Percentiles rank a stretch among this genome's conserved stretches.
These are phyloP conservation scores for Paramecium biaurelia DNA, from an alignment of 73 alveolate species.

Conservation along the genomic window DNA sequence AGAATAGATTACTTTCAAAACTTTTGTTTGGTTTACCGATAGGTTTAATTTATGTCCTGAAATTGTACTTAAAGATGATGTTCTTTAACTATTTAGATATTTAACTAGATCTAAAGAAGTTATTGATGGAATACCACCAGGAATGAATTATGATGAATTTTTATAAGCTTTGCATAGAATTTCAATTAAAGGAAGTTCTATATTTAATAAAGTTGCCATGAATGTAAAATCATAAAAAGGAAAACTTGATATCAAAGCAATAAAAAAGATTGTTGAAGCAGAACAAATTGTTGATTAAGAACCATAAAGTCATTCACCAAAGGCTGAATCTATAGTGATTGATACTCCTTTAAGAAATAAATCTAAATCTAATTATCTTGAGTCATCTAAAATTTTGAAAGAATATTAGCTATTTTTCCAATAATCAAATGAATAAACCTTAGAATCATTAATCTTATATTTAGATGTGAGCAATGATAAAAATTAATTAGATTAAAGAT, in stretches of 20 bases:
- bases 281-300: neutral
- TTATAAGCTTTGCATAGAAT: neutral
- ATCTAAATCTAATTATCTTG: neutral
- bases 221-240: neutral
- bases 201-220: neutral
- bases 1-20: neutral
- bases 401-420: neutral
- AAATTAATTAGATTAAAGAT: neutral
- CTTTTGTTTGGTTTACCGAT: constrained; percentile 8
- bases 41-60: constrained; percentile 37
- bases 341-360: constrained; percentile 18
- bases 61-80: neutral
- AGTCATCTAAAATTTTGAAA: neutral
- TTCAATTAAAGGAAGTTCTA: neutral
- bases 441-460: neutral
- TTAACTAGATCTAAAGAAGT: neutral
- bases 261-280: neutral
- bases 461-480: constrained; percentile 25
- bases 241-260: neutral
- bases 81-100: neutral
- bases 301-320: neutral
- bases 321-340: neutral
- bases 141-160: constrained; percentile 29
- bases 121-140: neutral
- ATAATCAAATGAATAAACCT: neutral